Base-by-base conservation (phyloP, 768 basidiomycete genomes). In the Hypsizygus marmoreus region DNA sequence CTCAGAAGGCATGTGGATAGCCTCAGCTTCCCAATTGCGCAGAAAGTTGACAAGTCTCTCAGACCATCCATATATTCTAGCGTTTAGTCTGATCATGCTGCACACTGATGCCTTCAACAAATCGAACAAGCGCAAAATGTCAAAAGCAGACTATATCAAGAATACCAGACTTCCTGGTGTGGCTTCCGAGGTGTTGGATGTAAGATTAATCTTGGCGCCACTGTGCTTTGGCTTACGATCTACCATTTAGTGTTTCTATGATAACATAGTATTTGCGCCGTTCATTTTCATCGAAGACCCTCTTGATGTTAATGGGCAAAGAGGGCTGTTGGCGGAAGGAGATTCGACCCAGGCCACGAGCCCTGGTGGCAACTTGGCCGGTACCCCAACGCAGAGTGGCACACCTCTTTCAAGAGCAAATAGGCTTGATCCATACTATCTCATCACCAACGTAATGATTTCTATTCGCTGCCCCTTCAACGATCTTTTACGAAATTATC, bases 21-120 rank as follows among this genome's bases (percentile, higher is more conserved):
- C 19, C 41, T 31, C 6, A 14, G 31, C n/a, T 19, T 39, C 10
- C 30, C 23, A 25, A 43, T 51, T 32, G 48, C 22, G 32, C 25
- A 31, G 31, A 16, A n/a, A 35, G 34, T 37, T 45, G 22, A 34
- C 32, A 25, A 28, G 9, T 17, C 25, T 24, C 28, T 17, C 51
- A 95, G 94, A 97, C 59, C 86, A 95, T 57, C 89, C 95, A 9
- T 97, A 98, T 67, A 89, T 98, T 40, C 74, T 98, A 36, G 93
- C 95, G 10, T 98, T 97, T 70, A 97, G 95, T 57, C 73, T 97
- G 61, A 97, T 98, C 57, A 98, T 99, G 95, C 74, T 97, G 39
- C 95, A 98, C 62, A 99, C 97, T 13, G 97, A 99, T 61, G 91
- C 88, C 4, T 98, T 98, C 76, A 99, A 99, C 69, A 91, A 88